phyloP scores from a whole-genome alignment of 2,329 filamentous ascomycete genomes.

The Rutstroemia sp. region DNA sequence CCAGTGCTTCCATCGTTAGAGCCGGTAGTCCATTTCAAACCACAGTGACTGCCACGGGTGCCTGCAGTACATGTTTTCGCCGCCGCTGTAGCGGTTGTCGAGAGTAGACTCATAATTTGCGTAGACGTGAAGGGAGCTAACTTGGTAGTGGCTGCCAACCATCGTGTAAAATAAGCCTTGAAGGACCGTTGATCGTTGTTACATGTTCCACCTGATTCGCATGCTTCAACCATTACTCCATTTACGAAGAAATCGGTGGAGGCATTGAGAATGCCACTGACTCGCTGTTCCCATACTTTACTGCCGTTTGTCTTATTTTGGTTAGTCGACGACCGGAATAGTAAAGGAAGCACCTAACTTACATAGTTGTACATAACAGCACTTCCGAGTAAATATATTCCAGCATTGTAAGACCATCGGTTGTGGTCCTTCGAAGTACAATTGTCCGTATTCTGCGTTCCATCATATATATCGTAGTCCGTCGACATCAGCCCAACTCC shows the following conservation, averaged over 20 bases:
- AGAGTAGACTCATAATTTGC: constrained; percentile 44
- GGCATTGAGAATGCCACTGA: constrained; percentile 28
- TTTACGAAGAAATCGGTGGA: constrained; percentile 29
- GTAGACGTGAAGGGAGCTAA: constrained; percentile 48
- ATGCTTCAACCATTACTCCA: constrained; percentile 46
- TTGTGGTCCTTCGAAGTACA: constrained; percentile 51
- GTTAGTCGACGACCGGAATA: not conserved
- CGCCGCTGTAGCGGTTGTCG: constrained; percentile 50
- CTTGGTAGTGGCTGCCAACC: constrained; percentile 49
- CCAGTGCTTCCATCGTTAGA: constrained; percentile 49
- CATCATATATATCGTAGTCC: constrained; percentile 49
- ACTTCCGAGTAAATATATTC: constrained; percentile 53
- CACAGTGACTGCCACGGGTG: constrained; percentile 49
- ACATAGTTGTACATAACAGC: constrained; percentile 41
- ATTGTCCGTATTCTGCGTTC: constrained; percentile 42
- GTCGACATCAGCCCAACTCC: constrained; percentile 49
- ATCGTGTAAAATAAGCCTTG: constrained; percentile 58
- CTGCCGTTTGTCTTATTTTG: constrained; percentile 33
- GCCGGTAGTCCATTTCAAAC: constrained; percentile 44
- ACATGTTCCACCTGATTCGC: constrained; percentile 55
- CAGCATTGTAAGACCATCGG: constrained; percentile 63
- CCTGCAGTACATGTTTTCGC: constrained; percentile 55
- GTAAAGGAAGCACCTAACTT: constrained; percentile 7
- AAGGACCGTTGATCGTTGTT: constrained; percentile 54
- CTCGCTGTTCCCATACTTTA: constrained; percentile 30